Conservation (phyloP, 306 rosid species). For the Luffa acutangula region DNA sequence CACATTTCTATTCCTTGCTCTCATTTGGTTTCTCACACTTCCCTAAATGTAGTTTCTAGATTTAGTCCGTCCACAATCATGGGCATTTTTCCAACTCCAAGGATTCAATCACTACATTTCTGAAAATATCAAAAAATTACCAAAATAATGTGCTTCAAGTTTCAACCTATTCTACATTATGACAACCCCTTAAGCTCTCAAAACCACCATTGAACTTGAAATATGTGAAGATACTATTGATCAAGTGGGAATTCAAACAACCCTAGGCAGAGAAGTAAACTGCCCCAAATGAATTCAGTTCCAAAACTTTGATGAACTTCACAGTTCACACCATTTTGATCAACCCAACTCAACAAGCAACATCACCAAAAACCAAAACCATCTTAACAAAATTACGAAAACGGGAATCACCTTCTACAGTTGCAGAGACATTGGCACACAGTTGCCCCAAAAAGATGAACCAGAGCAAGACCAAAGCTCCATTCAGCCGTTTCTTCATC, state of each 20-base stretch:
- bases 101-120: neutral
- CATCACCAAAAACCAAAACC: neutral
- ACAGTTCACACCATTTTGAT: neutral
- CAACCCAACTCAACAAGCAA: neutral
- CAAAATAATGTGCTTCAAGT: neutral
- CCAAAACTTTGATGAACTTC: neutral
- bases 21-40: neutral
- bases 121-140: neutral
- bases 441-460: neutral
- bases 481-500: neutral
- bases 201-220: neutral
- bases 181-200: neutral
- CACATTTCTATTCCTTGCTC: neutral
- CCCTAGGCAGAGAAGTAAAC: neutral
- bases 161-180: neutral
- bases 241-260: neutral
- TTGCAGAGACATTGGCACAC: neutral
- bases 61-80: neutral
- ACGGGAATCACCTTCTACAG: constrained; percentile 2
- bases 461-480: constrained; percentile 3
- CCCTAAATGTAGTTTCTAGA: neutral
- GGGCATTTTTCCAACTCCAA: neutral
- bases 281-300: neutral
- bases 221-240: neutral
- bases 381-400: neutral